phyloP scores from a whole-genome alignment of 768 basidiomycete species.

The Boletus edulis region DNA sequence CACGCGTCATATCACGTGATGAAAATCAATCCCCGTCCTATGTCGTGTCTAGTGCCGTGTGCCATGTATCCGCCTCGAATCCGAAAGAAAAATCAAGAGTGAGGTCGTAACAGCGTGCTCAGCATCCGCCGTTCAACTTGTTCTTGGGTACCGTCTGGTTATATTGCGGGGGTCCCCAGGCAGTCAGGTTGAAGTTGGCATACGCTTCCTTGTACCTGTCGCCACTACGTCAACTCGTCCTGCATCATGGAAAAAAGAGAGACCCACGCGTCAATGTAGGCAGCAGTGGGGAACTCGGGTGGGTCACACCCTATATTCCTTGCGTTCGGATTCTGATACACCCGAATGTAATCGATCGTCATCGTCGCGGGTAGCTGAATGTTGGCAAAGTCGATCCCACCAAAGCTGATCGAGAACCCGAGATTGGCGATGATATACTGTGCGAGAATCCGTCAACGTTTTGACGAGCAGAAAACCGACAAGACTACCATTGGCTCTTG shows the following conservation, averaged over 20 bases:
- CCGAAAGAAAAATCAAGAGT: neutral
- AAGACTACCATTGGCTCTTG: constrained; percentile 62
- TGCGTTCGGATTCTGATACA: constrained; percentile 55
- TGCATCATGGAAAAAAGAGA: neutral
- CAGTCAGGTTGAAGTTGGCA: constrained; percentile 42
- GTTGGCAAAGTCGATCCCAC: constrained; percentile 55
- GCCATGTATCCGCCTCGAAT: neutral
- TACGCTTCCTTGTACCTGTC: constrained; percentile 43
- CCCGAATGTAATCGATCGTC: constrained; percentile 80
- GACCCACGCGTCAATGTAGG: constrained; percentile 71
- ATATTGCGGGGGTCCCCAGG: constrained; percentile 41
- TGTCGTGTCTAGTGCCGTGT: neutral
- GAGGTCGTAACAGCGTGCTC: constrained; percentile 9
- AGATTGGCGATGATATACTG: constrained; percentile 72
- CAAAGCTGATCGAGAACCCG: constrained; percentile 69
- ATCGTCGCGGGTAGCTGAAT: constrained; percentile 58
- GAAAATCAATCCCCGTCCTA: constrained; percentile 22
- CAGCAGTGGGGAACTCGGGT: constrained; percentile 62
- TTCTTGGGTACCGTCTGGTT: constrained; percentile 62
- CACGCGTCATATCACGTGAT: constrained; percentile 28
- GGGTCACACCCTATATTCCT: constrained; percentile 71
- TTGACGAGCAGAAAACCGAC: neutral
- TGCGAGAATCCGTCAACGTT: neutral
- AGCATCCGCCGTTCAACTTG: constrained; percentile 33
- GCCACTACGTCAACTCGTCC: neutral